These are phyloP conservation scores for Hypoxylon lienhwacheense DNA, from an alignment of 495 filamentous ascomycete species.

Conservation along the genomic window DNA sequence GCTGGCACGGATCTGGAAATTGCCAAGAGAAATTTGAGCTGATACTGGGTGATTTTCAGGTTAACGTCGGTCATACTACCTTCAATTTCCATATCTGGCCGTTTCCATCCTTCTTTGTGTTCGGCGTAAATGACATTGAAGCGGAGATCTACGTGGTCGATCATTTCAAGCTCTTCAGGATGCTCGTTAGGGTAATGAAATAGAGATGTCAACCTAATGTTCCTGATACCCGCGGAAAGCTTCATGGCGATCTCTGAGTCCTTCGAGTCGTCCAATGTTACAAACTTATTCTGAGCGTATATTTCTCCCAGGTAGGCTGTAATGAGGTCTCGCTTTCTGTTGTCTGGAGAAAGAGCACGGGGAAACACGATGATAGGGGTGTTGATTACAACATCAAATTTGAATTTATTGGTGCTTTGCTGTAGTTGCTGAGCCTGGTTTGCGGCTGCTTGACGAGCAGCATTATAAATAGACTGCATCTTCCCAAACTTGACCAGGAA, in stretches of 20 bases:
- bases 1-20: constrained; percentile 82
- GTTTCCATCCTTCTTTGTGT: constrained; percentile 71
- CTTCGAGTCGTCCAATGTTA: constrained; percentile 73
- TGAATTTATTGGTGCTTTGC: constrained; percentile 82
- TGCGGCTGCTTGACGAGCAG: constrained; percentile 90
- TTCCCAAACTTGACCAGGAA: constrained; percentile 98
- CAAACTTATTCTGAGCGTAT: constrained; percentile 91
- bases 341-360: constrained; percentile 62
- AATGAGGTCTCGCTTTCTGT: constrained; percentile 68
- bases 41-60: constrained; percentile 82
- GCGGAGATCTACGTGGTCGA: constrained; percentile 91
- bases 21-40: constrained; percentile 83
- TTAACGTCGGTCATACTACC: constrained; percentile 91
- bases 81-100: constrained; percentile 90
- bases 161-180: constrained; percentile 88
- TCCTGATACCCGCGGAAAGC: constrained; percentile 85
- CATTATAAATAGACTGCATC: constrained; percentile 99
- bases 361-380: constrained; percentile 97
- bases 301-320: constrained; percentile 96
- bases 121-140: constrained; percentile 91
- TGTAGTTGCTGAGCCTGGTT: constrained; percentile 92
- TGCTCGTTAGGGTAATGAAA: constrained; percentile 76
- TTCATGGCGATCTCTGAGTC: constrained; percentile 77
- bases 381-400: constrained; percentile 89
- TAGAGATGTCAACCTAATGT: constrained; percentile 84